phyloP scores from a whole-genome alignment of 208 protist genomes.

The Tritrichomonas musculus region DNA sequence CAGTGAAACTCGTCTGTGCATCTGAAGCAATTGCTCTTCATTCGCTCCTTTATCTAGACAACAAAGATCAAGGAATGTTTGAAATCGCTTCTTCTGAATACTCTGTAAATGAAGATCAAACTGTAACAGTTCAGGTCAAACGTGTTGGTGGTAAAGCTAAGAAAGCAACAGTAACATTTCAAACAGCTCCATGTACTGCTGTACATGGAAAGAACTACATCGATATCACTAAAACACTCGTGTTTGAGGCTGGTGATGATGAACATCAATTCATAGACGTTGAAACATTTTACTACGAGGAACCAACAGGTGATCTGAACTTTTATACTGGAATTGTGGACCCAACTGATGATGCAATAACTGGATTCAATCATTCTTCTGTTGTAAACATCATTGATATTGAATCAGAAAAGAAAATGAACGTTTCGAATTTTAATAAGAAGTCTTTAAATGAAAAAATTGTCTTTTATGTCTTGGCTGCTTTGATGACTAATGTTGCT shows the following conservation, averaged over 20 bases:
- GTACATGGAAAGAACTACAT: background rate
- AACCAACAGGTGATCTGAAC: background rate
- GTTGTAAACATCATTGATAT: background rate
- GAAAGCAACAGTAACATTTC: background rate
- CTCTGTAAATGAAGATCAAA: background rate
- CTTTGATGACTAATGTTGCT: too few species aligned
- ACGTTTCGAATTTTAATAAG: too few species aligned
- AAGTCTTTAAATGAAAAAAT: too few species aligned
- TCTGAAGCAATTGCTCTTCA: background rate
- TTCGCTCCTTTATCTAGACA: background rate
- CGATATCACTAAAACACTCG: background rate
- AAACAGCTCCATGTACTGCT: background rate
- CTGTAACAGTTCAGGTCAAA: background rate
- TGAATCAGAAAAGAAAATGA: background rate
- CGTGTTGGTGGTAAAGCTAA: background rate
- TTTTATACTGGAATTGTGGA: background rate
- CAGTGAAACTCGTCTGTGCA: background rate
- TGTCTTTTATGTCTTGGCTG: too few species aligned
- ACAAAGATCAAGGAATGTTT: background rate
- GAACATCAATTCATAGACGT: background rate
- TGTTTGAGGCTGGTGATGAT: background rate
- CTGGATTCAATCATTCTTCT: background rate
- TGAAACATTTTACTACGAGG: background rate
- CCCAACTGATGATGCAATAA: background rate
- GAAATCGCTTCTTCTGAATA: background rate